Percentiles rank a stretch among this genome's conserved stretches.
These are phyloP conservation scores for Dictyostelium capitatum DNA, from an alignment of 78 protist genomes.

Conservation along the genomic window DNA sequence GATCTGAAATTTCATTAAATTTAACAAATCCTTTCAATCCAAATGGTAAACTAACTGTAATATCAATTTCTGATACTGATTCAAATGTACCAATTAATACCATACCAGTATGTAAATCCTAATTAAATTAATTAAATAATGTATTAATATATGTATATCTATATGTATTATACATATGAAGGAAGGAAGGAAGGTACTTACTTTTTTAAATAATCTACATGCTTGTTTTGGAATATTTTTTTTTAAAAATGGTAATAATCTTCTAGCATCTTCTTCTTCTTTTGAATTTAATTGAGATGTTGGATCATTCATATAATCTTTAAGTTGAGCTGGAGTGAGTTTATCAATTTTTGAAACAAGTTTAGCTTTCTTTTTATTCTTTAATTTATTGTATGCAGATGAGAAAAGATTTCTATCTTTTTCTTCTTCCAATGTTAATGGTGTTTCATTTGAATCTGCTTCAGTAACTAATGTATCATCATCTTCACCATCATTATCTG, in stretches of 20 bases:
- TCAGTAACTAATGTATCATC: not conserved
- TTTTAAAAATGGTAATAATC: slow-evolving; percentile 41
- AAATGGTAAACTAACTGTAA: slow-evolving; percentile 52
- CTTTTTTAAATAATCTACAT: slow-evolving; percentile 15
- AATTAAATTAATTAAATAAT: too few species aligned
- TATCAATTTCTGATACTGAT: slow-evolving; percentile 31
- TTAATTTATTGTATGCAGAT: slow-evolving; percentile 21
- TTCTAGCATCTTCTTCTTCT: slow-evolving; percentile 43
- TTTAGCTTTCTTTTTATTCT: slow-evolving; percentile 25
- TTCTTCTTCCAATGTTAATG: not conserved
- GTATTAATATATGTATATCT: not conserved
- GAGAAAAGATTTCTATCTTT: slow-evolving; percentile 46
- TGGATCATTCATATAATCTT: slow-evolving; percentile 37
- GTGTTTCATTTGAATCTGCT: not conserved
- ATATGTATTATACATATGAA: too few species aligned
- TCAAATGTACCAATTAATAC: slow-evolving; percentile 49
- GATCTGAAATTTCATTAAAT: slow-evolving; percentile 71
- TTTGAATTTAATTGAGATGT: slow-evolving; percentile 1
- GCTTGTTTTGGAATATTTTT: slow-evolving; percentile 5
- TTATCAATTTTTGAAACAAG: not conserved
- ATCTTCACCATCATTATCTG: not conserved
- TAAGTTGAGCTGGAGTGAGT: not conserved
- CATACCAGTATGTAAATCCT: slow-evolving; percentile 60
- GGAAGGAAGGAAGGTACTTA: too few species aligned
- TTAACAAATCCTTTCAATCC: slow-evolving; percentile 68